Evolutionary conservation across 1,139 yeast species (phyloP), one percentile per base, ranked within the genome.

Genomic region (Wickerhamomyces sp.): DNA sequence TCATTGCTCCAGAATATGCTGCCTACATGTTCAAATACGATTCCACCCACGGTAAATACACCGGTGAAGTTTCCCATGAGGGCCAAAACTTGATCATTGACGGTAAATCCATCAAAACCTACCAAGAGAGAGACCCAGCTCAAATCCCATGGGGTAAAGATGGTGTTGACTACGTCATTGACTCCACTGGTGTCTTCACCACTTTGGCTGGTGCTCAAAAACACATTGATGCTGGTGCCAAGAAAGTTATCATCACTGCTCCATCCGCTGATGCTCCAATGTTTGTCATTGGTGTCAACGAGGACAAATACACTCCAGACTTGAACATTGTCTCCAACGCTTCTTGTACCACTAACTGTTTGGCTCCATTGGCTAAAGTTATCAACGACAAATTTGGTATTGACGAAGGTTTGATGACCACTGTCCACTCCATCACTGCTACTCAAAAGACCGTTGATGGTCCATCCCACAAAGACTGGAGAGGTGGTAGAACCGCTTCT

Each of bases 401-500:
- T 57, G 82, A 78, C 59, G 93, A 83, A 71, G 93, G 87, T 70
- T 75, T 83, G 61, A 83, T 83, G 93, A 83, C 93, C 72, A 83
- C 93, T 51, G 87, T 82, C 57, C 93, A 83, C 79, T 81, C 91
- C 61, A 78, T 81, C 71, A 83, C 93, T 54, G 93, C 93, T 61
- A 81, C 91, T 62, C 93, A 83, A 70, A 83, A 83, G 80, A 80
- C 89, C 49, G 93, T 83, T 52, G 93, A 83, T 62, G 93, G 93
- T 69, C 89, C 93, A 60, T 82, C 91, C 65, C 52, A 78, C 76
- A 83, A 83, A 78, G 93, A 84, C 77, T 84, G 93, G 93, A 78
- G 93, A 75, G 93, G 93, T 65, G 93, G 93, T 66, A 80, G 93
- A 70, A 79, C 93, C 59, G 93, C 93, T 62, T 78, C 88, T 45